A percentile compares a stretch with the other conserved stretches of the same genome.
These are phyloP conservation scores for Laetiporus sulphureus DNA, from an alignment of 1,284 basidiomycete species.

Conservation along the genomic window DNA sequence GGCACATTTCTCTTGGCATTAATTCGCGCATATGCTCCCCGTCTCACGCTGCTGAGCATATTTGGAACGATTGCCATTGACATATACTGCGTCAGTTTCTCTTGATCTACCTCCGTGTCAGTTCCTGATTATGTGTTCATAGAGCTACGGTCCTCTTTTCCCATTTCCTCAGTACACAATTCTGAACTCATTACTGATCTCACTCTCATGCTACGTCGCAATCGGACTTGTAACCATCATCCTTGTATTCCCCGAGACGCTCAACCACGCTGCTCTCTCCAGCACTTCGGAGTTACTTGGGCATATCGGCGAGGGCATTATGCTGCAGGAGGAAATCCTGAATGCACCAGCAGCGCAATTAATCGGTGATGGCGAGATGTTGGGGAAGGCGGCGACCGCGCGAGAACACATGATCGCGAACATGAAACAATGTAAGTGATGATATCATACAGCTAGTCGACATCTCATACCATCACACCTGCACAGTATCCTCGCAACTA, in stretches of 20 bases:
- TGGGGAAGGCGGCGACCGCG: slow-evolving; percentile 24
- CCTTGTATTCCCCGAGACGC: slow-evolving; percentile 68
- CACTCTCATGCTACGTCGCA: slow-evolving; percentile 53
- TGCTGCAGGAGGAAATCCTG: slow-evolving; percentile 37
- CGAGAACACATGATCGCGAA: slow-evolving; percentile 19
- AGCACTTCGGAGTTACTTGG: slow-evolving; percentile 29
- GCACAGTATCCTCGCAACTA: slow-evolving; percentile 33
- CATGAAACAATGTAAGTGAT: slow-evolving; percentile 17
- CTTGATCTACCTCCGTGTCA: not conserved
- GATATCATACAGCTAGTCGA: not conserved
- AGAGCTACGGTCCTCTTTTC: slow-evolving; percentile 54
- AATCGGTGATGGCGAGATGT: slow-evolving; percentile 25
- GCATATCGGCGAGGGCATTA: slow-evolving; percentile 29
- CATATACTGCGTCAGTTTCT: slow-evolving; percentile 47
- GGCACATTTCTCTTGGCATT: slow-evolving; percentile 56
- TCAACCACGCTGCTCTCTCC: slow-evolving; percentile 45
- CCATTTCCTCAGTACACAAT: slow-evolving; percentile 62
- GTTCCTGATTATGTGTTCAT: slow-evolving; percentile 2
- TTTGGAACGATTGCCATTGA: slow-evolving; percentile 56
- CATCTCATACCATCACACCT: not conserved
- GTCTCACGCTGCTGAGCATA: slow-evolving; percentile 49
- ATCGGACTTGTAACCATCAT: slow-evolving; percentile 50
- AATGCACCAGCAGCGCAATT: slow-evolving; percentile 28
- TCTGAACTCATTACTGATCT: slow-evolving; percentile 49
- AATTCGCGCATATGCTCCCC: slow-evolving; percentile 55